Base-by-base conservation (phyloP, 169 alveolate species). In the Cryptosporidium sp. region DNA sequence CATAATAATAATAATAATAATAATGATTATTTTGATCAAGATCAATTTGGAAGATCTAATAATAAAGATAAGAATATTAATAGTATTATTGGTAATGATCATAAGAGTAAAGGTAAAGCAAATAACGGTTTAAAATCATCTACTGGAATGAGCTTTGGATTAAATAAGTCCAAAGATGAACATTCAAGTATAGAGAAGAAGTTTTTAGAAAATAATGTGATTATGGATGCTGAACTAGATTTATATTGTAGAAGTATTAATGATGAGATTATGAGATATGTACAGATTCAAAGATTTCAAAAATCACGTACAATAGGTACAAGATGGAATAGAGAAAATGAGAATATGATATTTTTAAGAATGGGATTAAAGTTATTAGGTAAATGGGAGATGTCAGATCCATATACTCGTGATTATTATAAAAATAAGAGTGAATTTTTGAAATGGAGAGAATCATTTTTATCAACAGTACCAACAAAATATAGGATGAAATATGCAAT, bases 341-440 rank as follows among this genome's bases (percentile, higher is more conserved):
- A 39, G 0, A 80, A 60, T 60, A 65, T 80, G 73, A 53, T 48
- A 60, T 80, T 62, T 65, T 65, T 80, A 33, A 80, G 75, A 37
- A 42, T 80, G 75, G 89, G 89, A 16, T 80, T 80, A 60, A 60
- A 62, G 37, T 65, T 80, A 80, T 31, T 80, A 12, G 80, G 68
- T 8, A 80, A 80, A 9, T 80, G 89, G 89, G 89, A 80, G n/a
- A 80, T 65, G 75, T 80, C 89, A 4, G 89, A 80, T 65, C 89
- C 89, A 33, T 80, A 80, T 80, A 80, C 89, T 31, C 52, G 26
- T 1, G 89, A 80, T 5, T 80, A 80, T 65, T 61, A 61, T 26
- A 80, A 80, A 39, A 80, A 80, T 62, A 80, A 39, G 26, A 23
- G 42, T 45, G 89, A 80, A 48, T 80, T 80, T 65, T 80, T 80